phyloP scores from a whole-genome alignment of 768 basidiomycete genomes.

The Lyophyllum shimeji region DNA sequence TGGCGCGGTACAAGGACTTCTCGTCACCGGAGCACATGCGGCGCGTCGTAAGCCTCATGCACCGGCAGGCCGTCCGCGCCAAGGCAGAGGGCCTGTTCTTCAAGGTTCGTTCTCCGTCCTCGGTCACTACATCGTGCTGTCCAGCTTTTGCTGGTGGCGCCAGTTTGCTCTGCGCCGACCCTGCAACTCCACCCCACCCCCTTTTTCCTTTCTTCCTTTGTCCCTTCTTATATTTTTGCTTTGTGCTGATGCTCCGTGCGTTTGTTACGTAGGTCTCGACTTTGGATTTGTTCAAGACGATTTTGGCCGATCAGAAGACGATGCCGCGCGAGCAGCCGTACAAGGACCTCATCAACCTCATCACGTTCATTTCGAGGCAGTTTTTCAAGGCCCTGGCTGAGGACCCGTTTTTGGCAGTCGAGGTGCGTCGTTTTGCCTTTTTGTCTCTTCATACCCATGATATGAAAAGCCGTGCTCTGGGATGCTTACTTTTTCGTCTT shows the following conservation, averaged over 20 bases:
- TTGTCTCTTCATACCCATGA: no score
- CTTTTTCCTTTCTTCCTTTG: no score
- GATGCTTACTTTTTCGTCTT: no score
- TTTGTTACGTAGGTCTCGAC: slow-evolving; percentile 79
- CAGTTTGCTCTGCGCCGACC: background rate
- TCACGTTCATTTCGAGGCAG: slow-evolving; percentile 84
- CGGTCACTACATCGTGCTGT: no score
- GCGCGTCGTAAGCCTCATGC: slow-evolving; percentile 84
- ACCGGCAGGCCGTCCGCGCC: slow-evolving; percentile 86
- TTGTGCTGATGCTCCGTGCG: background rate
- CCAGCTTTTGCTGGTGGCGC: slow-evolving; percentile 20
- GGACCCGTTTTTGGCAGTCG: slow-evolving; percentile 84
- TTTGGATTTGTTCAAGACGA: slow-evolving; percentile 82
- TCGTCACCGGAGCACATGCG: slow-evolving; percentile 80
- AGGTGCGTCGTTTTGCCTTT: slow-evolving; percentile 53
- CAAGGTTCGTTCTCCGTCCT: slow-evolving; percentile 60
- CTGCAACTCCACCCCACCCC: no score
- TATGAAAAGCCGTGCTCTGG: background rate
- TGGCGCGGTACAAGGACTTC: slow-evolving; percentile 84
- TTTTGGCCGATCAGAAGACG: slow-evolving; percentile 78
- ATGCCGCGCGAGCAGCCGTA: slow-evolving; percentile 76
- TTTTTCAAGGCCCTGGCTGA: slow-evolving; percentile 93
- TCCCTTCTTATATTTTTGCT: background rate
- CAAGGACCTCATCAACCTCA: slow-evolving; percentile 81
- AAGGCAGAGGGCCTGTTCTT: slow-evolving; percentile 96